Evolutionary conservation across 1,284 basidiomycete species (phyloP).

Genomic region (Ustilago hordei): DNA sequence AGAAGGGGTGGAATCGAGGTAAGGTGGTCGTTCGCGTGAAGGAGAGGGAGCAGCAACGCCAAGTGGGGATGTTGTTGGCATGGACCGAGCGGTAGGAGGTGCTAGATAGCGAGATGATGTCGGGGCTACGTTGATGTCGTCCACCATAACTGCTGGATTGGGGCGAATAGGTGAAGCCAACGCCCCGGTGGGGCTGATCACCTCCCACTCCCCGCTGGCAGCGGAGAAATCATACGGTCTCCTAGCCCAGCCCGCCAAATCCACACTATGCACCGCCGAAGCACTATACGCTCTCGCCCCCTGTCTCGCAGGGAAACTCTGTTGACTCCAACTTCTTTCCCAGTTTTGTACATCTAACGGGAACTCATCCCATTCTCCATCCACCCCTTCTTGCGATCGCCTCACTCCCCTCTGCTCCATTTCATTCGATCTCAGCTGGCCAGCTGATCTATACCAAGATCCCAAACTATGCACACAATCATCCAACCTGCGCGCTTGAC

Average conservation of each 20-base stretch:
- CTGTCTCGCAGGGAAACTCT: constrained; percentile 20
- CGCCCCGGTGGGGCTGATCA: background rate
- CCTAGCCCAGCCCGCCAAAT: constrained; percentile 26
- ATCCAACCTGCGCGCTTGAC: constrained; percentile 26
- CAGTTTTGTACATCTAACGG: constrained; percentile 48
- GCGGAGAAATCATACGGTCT: constrained; percentile 16
- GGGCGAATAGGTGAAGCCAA: background rate
- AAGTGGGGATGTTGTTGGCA: constrained; percentile 23
- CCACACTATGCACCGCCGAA: constrained; percentile 14
- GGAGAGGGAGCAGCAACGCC: constrained; percentile 5
- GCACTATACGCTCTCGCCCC: constrained; percentile 26
- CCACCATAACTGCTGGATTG: background rate
- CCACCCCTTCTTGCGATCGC: constrained; percentile 38
- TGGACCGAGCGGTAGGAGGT: constrained; percentile 33
- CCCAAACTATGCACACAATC: constrained; percentile 48
- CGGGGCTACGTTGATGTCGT: constrained; percentile 5
- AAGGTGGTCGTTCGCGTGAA: constrained; percentile 19
- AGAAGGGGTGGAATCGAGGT: constrained; percentile 11
- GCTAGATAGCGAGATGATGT: constrained; percentile 17
- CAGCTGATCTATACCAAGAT: constrained; percentile 47
- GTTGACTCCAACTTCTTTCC: constrained; percentile 39
- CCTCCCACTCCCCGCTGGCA: background rate
- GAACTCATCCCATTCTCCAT: constrained; percentile 55
- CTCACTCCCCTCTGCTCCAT: constrained; percentile 14
- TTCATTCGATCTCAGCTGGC: constrained; percentile 8